Percentiles rank a stretch among this genome's conserved stretches.
These are phyloP conservation scores for Daldinia vernicosa DNA, from an alignment of 495 filamentous ascomycete genomes.

Conservation along the genomic window DNA sequence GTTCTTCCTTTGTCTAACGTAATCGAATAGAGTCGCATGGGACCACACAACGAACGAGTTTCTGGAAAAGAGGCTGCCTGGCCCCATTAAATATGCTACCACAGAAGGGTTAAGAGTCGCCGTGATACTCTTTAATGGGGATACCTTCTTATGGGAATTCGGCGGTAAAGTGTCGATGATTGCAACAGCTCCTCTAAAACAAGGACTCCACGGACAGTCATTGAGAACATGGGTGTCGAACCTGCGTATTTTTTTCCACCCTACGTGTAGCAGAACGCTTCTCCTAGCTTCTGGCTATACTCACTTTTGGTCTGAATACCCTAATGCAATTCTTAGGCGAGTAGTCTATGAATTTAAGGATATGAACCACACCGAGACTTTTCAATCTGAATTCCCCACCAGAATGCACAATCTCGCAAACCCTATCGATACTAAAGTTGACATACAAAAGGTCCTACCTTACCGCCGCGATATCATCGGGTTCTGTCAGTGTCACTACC, in stretches of 20 bases:
- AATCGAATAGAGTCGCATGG: constrained; percentile 36
- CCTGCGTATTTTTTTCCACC: constrained; percentile 36
- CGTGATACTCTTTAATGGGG: constrained; percentile 33
- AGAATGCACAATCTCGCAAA: neutral
- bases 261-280: constrained; percentile 19
- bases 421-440: neutral
- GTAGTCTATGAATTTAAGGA: constrained; percentile 32
- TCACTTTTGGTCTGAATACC: neutral
- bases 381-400: constrained; percentile 7
- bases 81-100: constrained; percentile 6
- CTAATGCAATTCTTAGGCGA: constrained; percentile 5
- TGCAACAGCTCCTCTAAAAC: constrained; percentile 8
- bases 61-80: constrained; percentile 32
- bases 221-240: constrained; percentile 17
- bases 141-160: constrained; percentile 41
- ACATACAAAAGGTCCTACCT: constrained; percentile 27
- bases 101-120: constrained; percentile 33
- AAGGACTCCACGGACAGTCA: neutral
- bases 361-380: constrained; percentile 11
- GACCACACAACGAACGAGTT: constrained; percentile 35
- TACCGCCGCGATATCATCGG: constrained; percentile 34
- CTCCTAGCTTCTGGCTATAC: constrained; percentile 35
- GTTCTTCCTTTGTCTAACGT: constrained; percentile 8
- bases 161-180: constrained; percentile 16
- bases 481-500: constrained; percentile 11